Evolutionary conservation across 2,329 filamentous ascomycete genomes (phyloP).

Genomic region (Allantophomopsis cytisporea): DNA sequence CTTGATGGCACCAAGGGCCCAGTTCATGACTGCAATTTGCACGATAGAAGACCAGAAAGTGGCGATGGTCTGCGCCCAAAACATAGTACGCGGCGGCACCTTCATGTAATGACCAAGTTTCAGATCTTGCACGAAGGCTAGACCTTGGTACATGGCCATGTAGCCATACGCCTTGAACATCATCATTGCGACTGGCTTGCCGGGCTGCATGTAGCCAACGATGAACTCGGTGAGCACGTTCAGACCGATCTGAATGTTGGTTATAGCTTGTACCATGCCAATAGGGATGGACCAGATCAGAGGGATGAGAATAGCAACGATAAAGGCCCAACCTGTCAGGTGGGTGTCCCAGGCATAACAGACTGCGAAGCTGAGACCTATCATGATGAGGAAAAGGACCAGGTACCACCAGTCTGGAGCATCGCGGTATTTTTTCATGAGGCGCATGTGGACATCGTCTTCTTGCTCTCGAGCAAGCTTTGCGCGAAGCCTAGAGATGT

Average conservation of each 20-base stretch:
- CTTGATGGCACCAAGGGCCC: conserved; percentile 29
- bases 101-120: conserved; percentile 63
- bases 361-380: conserved; percentile 23
- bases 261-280: conserved; percentile 50
- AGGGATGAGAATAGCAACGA: conserved; percentile 14
- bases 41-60: conserved; percentile 31
- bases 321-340: conserved; percentile 15
- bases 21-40: conserved; percentile 33
- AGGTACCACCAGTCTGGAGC: conserved; percentile 45
- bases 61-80: conserved; percentile 33
- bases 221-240: conserved; percentile 62
- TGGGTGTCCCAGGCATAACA: conserved; percentile 10
- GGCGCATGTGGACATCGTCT: conserved; percentile 34
- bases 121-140: background rate
- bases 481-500: conserved; percentile 1
- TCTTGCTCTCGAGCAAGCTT: conserved; percentile 16
- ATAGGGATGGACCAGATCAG: conserved; percentile 48
- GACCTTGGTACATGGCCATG: conserved; percentile 37
- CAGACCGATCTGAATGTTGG: conserved; percentile 47
- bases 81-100: conserved; percentile 35
- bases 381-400: conserved; percentile 28
- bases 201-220: conserved; percentile 53
- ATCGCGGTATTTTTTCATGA: conserved; percentile 42
- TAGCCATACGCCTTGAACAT: conserved; percentile 65
- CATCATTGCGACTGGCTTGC: conserved; percentile 59